Base-by-base conservation (phyloP, 371 early-diverging fungal genomes). In the Dichotomocladium elegans region DNA sequence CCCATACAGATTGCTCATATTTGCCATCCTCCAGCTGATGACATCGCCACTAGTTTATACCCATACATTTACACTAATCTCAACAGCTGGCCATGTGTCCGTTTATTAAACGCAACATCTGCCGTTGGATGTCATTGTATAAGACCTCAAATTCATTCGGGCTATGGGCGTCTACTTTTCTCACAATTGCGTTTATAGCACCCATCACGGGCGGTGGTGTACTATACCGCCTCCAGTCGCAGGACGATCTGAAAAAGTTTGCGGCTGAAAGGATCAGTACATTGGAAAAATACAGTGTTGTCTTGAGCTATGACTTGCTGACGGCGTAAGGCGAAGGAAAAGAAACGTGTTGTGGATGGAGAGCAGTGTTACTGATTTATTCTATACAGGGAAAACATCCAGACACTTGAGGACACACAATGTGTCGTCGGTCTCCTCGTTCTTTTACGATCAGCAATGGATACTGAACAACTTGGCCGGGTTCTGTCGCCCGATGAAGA, bases 111-210 rank as follows among this genome's bases (percentile, higher is more conserved):
- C 57, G 74, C 83, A 3, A 73, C 78, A 8, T 79, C 74, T 12
- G 53, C 64, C 21, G 65, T 82, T 46, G 89, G 89, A 14, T 86
- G 87, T 41, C 79, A 81, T 44, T 64, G 85, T 82, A 77, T 49
- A 47, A 15, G 6, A 8, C 29, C 5, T 28, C 22, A 11, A 26
- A 28, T 10, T 21, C 24, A 6, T 11, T 19, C 5, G 22, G 25
- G 25, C 15, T 41, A 41, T 43, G 27, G 19, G 35, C 15, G 3
- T n/a, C 14, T 7, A 19, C 34, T 8, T 19, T 29, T n/a, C 5
- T 31, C 27, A 52, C 26, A 1, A 17, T 1, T 33, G 40, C 10
- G 21, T 8, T 4, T 43, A 10, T 25, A 67, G 65, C 64, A 7
- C 41, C 44, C 28, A 34, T 58, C 25, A 58, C 66, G 26, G 58